These are phyloP conservation scores for Cercospora zeae-maydis DNA, from an alignment of 2,329 filamentous ascomycete species.

Conservation along the genomic window DNA sequence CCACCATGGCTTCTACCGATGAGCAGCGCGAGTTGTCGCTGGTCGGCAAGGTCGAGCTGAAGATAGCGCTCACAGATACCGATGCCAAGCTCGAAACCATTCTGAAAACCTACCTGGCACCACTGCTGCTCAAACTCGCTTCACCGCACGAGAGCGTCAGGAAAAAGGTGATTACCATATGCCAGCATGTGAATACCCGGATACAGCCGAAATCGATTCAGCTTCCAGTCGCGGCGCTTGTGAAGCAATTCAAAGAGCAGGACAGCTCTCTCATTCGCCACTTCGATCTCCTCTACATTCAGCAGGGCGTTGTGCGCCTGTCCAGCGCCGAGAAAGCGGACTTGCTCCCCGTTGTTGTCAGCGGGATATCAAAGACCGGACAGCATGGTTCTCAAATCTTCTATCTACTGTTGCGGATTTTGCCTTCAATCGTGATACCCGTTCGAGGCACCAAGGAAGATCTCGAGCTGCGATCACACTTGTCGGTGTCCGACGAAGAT, in stretches of 20 bases:
- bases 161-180: slow-evolving; percentile 70
- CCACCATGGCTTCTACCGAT: slow-evolving; percentile 13
- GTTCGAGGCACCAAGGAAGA: slow-evolving; percentile 77
- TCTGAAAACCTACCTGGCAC: slow-evolving; percentile 73
- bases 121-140: slow-evolving; percentile 78
- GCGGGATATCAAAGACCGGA: slow-evolving; percentile 60
- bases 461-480: slow-evolving; percentile 57
- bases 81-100: slow-evolving; percentile 78
- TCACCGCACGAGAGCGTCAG: slow-evolving; percentile 78
- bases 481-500: slow-evolving; percentile 69
- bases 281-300: slow-evolving; percentile 84
- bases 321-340: slow-evolving; percentile 62
- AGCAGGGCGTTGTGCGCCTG: slow-evolving; percentile 70
- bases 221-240: slow-evolving; percentile 75
- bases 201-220: slow-evolving; percentile 62
- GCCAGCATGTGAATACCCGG: slow-evolving; percentile 67
- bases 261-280: slow-evolving; percentile 72
- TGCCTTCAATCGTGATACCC: slow-evolving; percentile 69
- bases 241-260: slow-evolving; percentile 85
- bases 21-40: slow-evolving; percentile 75
- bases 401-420: slow-evolving; percentile 73
- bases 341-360: slow-evolving; percentile 66
- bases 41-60: slow-evolving; percentile 79
- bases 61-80: slow-evolving; percentile 76
- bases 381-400: slow-evolving; percentile 66